A percentile compares a stretch with the other conserved stretches of the same genome.
Conservation (phyloP, 768 basidiomycete species). For the Boletus speciosus region DNA sequence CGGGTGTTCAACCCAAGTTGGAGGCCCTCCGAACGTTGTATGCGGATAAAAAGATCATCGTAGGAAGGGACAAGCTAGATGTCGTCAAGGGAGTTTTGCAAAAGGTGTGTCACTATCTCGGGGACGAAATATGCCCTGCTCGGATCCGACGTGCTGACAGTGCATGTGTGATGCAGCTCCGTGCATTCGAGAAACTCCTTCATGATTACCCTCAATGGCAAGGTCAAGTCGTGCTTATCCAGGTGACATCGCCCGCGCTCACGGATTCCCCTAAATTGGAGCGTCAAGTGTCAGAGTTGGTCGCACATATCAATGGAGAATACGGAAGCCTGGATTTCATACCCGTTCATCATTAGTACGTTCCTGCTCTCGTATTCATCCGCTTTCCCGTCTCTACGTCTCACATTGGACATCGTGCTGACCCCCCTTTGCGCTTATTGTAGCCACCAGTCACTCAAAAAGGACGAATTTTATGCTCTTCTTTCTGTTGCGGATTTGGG, state of each 20-base stretch:
- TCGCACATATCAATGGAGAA: conserved; percentile 93
- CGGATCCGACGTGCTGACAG: not conserved
- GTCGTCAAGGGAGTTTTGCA: conserved; percentile 98
- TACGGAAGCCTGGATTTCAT: conserved; percentile 94
- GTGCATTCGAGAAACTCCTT: conserved; percentile 92
- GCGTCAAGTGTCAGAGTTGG: conserved; percentile 88
- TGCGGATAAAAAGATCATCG: conserved; percentile 97
- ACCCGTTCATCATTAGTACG: conserved; percentile 97
- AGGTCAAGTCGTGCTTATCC: conserved; percentile 78
- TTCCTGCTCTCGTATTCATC: conserved; percentile 11
- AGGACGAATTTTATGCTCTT: conserved; percentile 97
- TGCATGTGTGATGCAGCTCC: conserved; percentile 51
- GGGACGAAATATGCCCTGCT: not conserved
- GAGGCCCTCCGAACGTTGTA: conserved; percentile 81
- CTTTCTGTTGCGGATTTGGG: conserved; percentile 91
- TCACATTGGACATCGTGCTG: not conserved
- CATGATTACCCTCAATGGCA: conserved; percentile 95
- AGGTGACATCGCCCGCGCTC: conserved; percentile 87
- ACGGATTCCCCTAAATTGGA: conserved; percentile 93
- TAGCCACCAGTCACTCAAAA: conserved; percentile 95
- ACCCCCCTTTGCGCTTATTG: not conserved
- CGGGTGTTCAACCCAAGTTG: conserved; percentile 87
- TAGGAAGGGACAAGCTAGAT: conserved; percentile 95
- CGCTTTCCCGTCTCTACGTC: not conserved
- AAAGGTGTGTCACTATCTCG: conserved; percentile 53